Evolutionary conservation across 495 filamentous ascomycete genomes (phyloP), one percentile per base, ranked within the genome.

Genomic region (Aspergillus panamensis): DNA sequence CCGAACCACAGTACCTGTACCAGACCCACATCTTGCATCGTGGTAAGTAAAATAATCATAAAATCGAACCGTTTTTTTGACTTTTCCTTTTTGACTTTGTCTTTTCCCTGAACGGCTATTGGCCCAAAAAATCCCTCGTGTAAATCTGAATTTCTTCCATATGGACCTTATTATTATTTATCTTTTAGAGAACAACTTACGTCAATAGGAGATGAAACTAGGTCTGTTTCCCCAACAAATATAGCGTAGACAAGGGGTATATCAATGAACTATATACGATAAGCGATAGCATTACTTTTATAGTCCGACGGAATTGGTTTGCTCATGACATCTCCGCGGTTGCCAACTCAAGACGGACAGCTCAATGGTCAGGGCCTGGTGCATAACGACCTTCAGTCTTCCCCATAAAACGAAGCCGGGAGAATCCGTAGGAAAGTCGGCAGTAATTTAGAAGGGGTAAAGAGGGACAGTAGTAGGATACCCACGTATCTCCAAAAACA

Each of bases 121-220:
- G 65, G 67, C 42, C 29, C 48, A 37, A 54, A 62, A 69, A 69
- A 67, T 69, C 56, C 67, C 67, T 69, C 67, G 67, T 69, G 61
- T 53, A 58, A 59, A 59, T 49, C 56, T 35, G 48, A 45, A 52
- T 17, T 37, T n/a, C 30, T 45, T 47, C 39, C 25, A 52, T 58
- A 29, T 42, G 40, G 49, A 51, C 55, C 59, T 57, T 51, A 54
- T 59, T 48, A 33, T 45, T 40, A n/a, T 59, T 53, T 16, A 45
- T 20, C 37, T 51, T 51, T 33, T 42, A 25, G 25, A 25, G 25
- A 33, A 53, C 37, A 9, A 8, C 19, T 20, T 60, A 44, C 57
- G 51, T 53, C 59, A 49, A 49, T 31, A 49, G 58, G 39, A 37
- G 31, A 25, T 25, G 25, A 25, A 25, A 25, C 25, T 25, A 25